Conservation (phyloP, 192 early-diverging fungal genomes). For the Oehlia diaphana region DNA sequence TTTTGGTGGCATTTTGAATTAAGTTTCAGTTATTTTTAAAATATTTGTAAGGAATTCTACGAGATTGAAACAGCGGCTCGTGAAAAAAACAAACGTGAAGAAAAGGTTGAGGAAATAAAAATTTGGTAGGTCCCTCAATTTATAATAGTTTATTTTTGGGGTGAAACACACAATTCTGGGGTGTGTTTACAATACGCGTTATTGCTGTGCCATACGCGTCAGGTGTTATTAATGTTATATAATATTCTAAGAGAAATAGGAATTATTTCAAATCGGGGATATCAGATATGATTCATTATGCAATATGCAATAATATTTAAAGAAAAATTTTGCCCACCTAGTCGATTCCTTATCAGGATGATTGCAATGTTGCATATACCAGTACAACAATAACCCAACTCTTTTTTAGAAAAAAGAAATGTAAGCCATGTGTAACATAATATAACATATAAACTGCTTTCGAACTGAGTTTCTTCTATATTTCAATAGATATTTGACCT, state of each 20-base stretch:
- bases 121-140: background rate
- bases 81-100: background rate
- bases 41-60: background rate
- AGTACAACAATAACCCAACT: too few relatives aligned
- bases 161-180: background rate
- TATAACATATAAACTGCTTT: too few relatives aligned
- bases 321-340: too few relatives aligned
- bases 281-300: background rate
- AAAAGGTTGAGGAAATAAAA: background rate
- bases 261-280: background rate
- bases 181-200: background rate
- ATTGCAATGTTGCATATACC: too few relatives aligned
- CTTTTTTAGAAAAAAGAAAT: too few relatives aligned
- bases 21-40: background rate
- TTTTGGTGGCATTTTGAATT: background rate
- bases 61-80: background rate
- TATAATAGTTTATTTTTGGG: background rate
- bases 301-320: too few relatives aligned
- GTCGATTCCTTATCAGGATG: too few relatives aligned
- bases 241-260: too few relatives aligned
- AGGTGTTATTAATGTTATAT: background rate
- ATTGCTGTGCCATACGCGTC: background rate
- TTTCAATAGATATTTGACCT: too few relatives aligned
- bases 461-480: too few relatives aligned
- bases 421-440: too few relatives aligned